A percentile compares a stretch with the other conserved stretches of the same genome.
phyloP scores from a whole-genome alignment of 805 yeast species.

The Schwanniomyces polymorphus region DNA sequence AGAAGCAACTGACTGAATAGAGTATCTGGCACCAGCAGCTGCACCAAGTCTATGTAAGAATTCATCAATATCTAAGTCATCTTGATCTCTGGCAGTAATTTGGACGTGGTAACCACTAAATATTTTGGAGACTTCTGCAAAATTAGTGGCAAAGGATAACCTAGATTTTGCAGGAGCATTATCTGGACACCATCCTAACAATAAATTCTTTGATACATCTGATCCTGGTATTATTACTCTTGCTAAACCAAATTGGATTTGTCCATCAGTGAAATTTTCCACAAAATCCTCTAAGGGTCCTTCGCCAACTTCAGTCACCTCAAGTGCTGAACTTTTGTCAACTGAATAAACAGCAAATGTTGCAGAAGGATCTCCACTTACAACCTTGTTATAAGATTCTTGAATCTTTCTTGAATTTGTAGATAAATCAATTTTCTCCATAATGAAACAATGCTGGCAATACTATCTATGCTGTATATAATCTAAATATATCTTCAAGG shows the following conservation, averaged over 20 bases:
- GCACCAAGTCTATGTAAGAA: conserved; percentile 74
- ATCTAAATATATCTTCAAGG: background rate
- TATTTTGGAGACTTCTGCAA: conserved; percentile 69
- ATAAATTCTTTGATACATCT: conserved; percentile 77
- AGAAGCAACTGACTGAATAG: conserved; percentile 47
- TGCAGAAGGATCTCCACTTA: conserved; percentile 67
- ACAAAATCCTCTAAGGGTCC: conserved; percentile 78
- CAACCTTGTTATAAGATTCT: conserved; percentile 72
- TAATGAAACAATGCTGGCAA: conserved; percentile 13
- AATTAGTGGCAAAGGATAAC: conserved; percentile 73
- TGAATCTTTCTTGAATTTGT: conserved; percentile 77
- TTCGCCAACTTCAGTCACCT: conserved; percentile 51
- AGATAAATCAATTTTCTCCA: conserved; percentile 61
- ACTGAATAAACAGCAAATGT: conserved; percentile 85
- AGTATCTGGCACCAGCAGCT: conserved; percentile 96
- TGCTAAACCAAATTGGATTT: conserved; percentile 87
- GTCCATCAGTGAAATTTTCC: conserved; percentile 79
- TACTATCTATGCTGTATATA: background rate
- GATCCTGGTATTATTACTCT: conserved; percentile 91
- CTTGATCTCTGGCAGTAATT: conserved; percentile 91
- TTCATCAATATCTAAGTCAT: conserved; percentile 81
- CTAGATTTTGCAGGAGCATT: conserved; percentile 80
- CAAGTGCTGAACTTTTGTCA: conserved; percentile 50
- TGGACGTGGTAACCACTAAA: conserved; percentile 90
- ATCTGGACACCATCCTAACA: conserved; percentile 97